A percentile compares a stretch with the other conserved stretches of the same genome.
These are phyloP conservation scores for Cerioporus squamosus DNA, from an alignment of 1,284 basidiomycete species.

Conservation along the genomic window DNA sequence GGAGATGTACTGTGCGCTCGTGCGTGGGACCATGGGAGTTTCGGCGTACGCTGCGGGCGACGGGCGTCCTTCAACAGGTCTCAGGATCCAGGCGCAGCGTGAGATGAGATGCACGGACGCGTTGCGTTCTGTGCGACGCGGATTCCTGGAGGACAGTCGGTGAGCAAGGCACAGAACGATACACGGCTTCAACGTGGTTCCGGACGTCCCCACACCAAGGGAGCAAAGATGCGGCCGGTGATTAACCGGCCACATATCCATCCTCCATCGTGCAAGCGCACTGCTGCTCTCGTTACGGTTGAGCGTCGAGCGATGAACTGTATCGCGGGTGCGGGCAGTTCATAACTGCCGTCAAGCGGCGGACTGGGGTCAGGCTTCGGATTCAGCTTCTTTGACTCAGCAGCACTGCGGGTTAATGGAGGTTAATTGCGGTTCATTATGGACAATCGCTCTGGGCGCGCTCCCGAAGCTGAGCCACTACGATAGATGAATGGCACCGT, in stretches of 20 bases:
- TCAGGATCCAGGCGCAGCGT: background rate
- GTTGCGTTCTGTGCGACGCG: background rate
- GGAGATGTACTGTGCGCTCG: too few species aligned
- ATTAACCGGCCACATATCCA: conserved; percentile 16
- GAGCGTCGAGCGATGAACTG: conserved; percentile 14
- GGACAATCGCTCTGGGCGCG: background rate
- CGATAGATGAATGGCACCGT: background rate
- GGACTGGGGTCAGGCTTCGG: background rate
- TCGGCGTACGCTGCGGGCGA: too few species aligned
- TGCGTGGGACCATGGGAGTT: too few species aligned
- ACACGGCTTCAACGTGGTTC: conserved; percentile 1
- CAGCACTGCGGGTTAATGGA: background rate
- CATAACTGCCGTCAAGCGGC: conserved; percentile 13
- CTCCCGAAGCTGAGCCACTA: background rate
- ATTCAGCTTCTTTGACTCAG: conserved; percentile 7
- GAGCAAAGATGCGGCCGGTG: conserved; percentile 12
- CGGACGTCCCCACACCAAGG: conserved; percentile 11
- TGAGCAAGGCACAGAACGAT: conserved; percentile 23
- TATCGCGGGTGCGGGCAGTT: conserved; percentile 8
- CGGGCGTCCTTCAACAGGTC: too few species aligned
- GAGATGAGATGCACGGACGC: background rate
- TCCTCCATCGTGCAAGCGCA: conserved; percentile 9
- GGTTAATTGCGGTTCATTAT: conserved; percentile 11
- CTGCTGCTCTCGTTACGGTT: conserved; percentile 5
- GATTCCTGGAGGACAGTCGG: conserved; percentile 11